Conservation (phyloP, 2,329 filamentous ascomycete genomes). For the Pseudocercospora fuligena region DNA sequence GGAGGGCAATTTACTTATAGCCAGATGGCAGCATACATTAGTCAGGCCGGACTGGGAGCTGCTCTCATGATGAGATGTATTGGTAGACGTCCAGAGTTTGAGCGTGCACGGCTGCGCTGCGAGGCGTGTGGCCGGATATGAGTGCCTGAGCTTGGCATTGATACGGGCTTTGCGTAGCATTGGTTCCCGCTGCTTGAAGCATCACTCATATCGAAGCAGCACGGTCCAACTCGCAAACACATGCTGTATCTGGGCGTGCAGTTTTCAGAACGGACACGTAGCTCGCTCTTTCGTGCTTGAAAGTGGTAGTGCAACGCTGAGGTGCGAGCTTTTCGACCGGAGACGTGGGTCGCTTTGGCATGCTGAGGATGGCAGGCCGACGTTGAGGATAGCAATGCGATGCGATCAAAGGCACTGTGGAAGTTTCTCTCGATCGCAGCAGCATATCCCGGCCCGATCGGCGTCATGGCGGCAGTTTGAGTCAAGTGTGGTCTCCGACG, state of each 20-base stretch:
- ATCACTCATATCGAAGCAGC: background rate
- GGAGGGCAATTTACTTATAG: background rate
- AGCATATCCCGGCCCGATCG: background rate
- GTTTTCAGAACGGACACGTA: background rate
- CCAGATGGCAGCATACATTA: too few relatives aligned
- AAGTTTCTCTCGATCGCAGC: background rate
- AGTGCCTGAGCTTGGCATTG: background rate
- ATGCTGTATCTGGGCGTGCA: background rate
- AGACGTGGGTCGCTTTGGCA: too few relatives aligned
- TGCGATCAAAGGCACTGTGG: background rate
- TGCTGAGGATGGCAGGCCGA: too few relatives aligned
- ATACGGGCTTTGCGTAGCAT: background rate
- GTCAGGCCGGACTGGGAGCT: background rate
- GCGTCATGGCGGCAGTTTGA: too few relatives aligned
- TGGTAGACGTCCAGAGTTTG: background rate
- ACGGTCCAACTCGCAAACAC: background rate
- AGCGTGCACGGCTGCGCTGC: background rate
- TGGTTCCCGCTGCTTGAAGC: background rate
- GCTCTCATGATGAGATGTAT: background rate
- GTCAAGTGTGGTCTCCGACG: background rate
- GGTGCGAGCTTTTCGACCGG: too few relatives aligned
- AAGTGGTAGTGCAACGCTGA: too few relatives aligned
- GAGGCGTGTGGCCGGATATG: background rate
- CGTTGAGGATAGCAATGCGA: too few relatives aligned
- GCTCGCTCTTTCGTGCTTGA: background rate